Conservation (phyloP, 768 basidiomycete species). For the Dacryopinax spathularia region DNA sequence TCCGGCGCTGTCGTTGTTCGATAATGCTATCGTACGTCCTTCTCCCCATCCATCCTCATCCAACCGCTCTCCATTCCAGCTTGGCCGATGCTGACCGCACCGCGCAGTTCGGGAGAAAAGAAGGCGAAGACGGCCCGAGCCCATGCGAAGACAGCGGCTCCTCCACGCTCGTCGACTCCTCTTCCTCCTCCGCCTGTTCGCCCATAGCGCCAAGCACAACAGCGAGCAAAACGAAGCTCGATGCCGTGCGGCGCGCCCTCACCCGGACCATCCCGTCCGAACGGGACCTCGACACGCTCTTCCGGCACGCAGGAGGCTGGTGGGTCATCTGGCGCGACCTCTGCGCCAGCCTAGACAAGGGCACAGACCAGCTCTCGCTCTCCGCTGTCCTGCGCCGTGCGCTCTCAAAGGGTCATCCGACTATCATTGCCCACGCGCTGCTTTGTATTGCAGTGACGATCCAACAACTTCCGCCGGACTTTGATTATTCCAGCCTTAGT, state of each 20-base stretch:
- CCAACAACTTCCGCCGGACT: not conserved
- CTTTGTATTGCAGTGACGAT: not conserved
- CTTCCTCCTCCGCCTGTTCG: not conserved
- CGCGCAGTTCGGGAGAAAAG: not conserved
- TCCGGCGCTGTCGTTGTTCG: not conserved
- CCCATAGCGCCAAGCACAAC: not conserved
- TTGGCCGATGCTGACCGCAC: not conserved
- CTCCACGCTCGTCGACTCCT: not conserved
- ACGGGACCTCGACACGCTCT: slow-evolving; percentile 1
- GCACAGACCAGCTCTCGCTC: slow-evolving; percentile 1
- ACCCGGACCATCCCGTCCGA: not conserved
- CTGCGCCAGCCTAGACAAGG: not conserved
- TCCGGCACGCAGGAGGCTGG: not conserved
- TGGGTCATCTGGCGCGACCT: slow-evolving; percentile 4
- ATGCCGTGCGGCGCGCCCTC: not conserved
- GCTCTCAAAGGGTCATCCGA: not conserved
- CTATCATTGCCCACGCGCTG: not conserved
- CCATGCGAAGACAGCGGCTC: not conserved
- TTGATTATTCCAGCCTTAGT: not conserved
- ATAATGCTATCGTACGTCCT: not conserved
- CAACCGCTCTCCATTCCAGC: too few relatives aligned
- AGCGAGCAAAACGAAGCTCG: not conserved
- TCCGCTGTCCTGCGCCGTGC: not conserved
- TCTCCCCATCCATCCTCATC: not conserved
- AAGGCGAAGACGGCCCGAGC: not conserved